Base-by-base conservation (phyloP, 225 moss, liverwort and hornwort genomes). In the Straminergon stramineum region DNA sequence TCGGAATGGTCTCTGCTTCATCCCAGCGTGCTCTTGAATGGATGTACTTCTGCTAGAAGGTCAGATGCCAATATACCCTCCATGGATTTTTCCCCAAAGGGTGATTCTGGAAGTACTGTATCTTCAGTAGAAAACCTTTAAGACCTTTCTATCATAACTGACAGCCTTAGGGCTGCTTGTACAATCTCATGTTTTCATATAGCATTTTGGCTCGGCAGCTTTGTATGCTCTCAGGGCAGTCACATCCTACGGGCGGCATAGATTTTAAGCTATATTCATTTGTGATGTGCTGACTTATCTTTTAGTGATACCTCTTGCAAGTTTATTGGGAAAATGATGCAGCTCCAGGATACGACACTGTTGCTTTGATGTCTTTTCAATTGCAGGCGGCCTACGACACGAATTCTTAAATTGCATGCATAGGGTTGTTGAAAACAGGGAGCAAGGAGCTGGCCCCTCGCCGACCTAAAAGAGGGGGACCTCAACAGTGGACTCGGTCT, bases 321-420 rank as follows among this genome's bases (percentile, higher is more conserved):
- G 67, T 58, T 60, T n/a, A 51, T 17, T 84, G 58, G 84, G 35
- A 37, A 56, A 31, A 37, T 45, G 76, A 58, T 26, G 43, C 75
- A 27, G 27, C 34, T 39, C 19, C 11, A 7, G 34, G 85, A 58
- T 78, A 48, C 9, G 51, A 16, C 26, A 90, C 88, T 90, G 88
- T 90, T 92, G 86, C 90, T 92, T 92, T 92, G 75, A 75, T 78
- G 71, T 51, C 87, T 90, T n/a, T n/a, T n/a, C 43, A 73, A 15
- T 84, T 74, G 28, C 51, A 58, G 35, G 62, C 8, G 45, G 76
- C 26, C 77, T 88, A 82, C 10, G 22, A 24, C 52, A 77, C 27
- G 41, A 41, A 28, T 66, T 60, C 57, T 58, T 79, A 58, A 61
- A 53, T 37, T 67, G 74, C 80, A 75, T 79, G 75, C 78, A 65